Conservation (phyloP, 768 basidiomycete genomes). For the Lepiota venenata region DNA sequence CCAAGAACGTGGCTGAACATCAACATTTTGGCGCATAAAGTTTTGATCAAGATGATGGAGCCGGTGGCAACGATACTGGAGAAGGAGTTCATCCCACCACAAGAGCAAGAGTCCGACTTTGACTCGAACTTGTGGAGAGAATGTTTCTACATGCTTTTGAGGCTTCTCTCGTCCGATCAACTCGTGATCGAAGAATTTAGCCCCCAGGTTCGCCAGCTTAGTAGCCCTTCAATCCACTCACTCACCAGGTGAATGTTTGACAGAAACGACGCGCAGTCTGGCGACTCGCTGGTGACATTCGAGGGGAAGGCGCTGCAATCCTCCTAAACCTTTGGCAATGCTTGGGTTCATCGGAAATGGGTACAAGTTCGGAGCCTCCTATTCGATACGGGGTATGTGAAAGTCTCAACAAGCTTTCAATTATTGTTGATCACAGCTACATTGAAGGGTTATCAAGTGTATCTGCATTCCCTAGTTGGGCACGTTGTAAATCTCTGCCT, state of each 20-base stretch:
- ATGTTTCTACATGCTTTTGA: slow-evolving; percentile 77
- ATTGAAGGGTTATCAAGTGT: slow-evolving; percentile 76
- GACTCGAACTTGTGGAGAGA: slow-evolving; percentile 79
- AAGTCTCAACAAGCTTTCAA: background rate
- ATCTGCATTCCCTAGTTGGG: slow-evolving; percentile 81
- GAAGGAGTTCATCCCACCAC: slow-evolving; percentile 74
- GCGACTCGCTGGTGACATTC: slow-evolving; percentile 93
- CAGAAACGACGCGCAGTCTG: slow-evolving; percentile 95
- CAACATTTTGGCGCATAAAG: slow-evolving; percentile 83
- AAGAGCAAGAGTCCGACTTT: slow-evolving; percentile 62
- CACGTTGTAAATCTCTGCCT: slow-evolving; percentile 90
- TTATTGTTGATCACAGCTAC: slow-evolving; percentile 9
- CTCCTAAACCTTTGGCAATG: slow-evolving; percentile 82
- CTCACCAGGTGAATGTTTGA: background rate
- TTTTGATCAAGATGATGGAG: slow-evolving; percentile 86
- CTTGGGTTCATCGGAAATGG: slow-evolving; percentile 71
- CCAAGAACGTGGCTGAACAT: slow-evolving; percentile 90
- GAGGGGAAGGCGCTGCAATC: slow-evolving; percentile 86
- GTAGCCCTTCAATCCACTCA: background rate
- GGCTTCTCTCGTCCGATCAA: slow-evolving; percentile 84
- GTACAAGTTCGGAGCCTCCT: slow-evolving; percentile 47
- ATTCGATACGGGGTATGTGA: slow-evolving; percentile 68
- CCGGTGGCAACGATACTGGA: slow-evolving; percentile 76
- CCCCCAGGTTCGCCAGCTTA: slow-evolving; percentile 61
- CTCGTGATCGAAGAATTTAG: slow-evolving; percentile 93